A percentile compares a stretch with the other conserved stretches of the same genome.
Conservation (phyloP, 805 yeast species). For the Sugiyamaella chiloensis region DNA sequence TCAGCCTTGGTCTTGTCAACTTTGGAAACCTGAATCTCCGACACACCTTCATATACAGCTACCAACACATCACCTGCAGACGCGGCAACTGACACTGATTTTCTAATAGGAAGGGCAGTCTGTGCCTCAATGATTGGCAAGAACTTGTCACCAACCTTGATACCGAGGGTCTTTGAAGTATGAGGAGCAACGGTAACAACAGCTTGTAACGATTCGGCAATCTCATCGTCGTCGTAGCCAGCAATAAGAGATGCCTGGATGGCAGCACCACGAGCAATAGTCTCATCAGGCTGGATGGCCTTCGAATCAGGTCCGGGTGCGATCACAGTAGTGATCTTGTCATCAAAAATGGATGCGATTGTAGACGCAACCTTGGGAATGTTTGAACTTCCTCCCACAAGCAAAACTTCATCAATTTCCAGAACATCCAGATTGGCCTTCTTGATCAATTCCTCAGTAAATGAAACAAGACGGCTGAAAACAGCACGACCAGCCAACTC, state of each 20-base stretch:
- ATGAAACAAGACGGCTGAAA: conserved; percentile 68
- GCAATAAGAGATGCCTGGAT: conserved; percentile 84
- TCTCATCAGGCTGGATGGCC: conserved; percentile 84
- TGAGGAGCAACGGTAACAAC: conserved; percentile 87
- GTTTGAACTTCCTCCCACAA: conserved; percentile 91
- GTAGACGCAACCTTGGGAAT: conserved; percentile 85
- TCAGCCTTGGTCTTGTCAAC: conserved; percentile 60
- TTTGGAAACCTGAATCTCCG: conserved; percentile 76
- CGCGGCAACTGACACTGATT: conserved; percentile 60
- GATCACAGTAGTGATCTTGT: conserved; percentile 58
- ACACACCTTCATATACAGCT: conserved; percentile 80
- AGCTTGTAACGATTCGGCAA: conserved; percentile 79
- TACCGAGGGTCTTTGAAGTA: conserved; percentile 77
- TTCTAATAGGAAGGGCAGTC: conserved; percentile 89
- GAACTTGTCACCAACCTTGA: conserved; percentile 65
- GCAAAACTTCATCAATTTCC: conserved; percentile 85
- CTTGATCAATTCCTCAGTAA: conserved; percentile 67
- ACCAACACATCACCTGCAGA: conserved; percentile 60
- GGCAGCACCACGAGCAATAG: conserved; percentile 92
- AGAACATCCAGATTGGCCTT: conserved; percentile 83
- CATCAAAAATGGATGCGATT: conserved; percentile 75
- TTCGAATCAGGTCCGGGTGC: conserved; percentile 75
- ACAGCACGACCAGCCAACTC: conserved; percentile 83
- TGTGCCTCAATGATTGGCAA: conserved; percentile 72
- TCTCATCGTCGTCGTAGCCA: conserved; percentile 79